Base-by-base conservation (phyloP, 192 early-diverging fungal species). In the Pilaira anomala region DNA sequence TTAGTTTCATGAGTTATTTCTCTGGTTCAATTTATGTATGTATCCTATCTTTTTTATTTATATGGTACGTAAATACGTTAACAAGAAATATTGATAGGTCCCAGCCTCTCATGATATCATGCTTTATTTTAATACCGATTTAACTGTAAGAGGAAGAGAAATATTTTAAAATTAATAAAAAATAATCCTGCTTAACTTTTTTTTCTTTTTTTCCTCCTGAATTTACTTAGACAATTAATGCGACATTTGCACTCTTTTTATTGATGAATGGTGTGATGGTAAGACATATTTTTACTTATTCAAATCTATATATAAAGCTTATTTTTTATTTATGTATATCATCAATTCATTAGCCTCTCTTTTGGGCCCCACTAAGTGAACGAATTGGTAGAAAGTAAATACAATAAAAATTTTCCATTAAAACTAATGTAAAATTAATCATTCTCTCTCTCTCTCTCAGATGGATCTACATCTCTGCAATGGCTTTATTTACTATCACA, bases 401-500 rank as follows among this genome's bases (percentile, higher is more conserved):
- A n/a, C n/a, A n/a, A n/a, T 8, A 40, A 25, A 29, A 12, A 12
- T 11, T 25, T 30, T 41, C 36, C 4, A 48, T 13, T 42, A 28
- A 18, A 14, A 18, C 28, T 12, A 5, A 22, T 14, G 25, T 7
- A 16, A 18, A 11, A 14, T 28, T n/a, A n/a, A 24, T 42, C 19
- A 19, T 2, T 46, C 1, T 19, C 9, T 9, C 11, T 39, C 30
- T 1, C 19, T n/a, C n/a, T n/a, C n/a, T n/a, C 48, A 67, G 66
- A 53, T 67, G 66, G 66, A 48, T 78, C 4, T 78, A 78, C 28
- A 48, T 75, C 16, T 14, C 7, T 16, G 66, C 68, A 12, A 66
- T 75, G 25, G 33, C 29, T 5, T 16, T 78, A 14, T 78, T 42
- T 49, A 71, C 67, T 1, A 36, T 66, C 1, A 58, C 45, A 45